Base-by-base conservation (phyloP, 768 basidiomycete genomes). In the Phlegmacium glaucopus region DNA sequence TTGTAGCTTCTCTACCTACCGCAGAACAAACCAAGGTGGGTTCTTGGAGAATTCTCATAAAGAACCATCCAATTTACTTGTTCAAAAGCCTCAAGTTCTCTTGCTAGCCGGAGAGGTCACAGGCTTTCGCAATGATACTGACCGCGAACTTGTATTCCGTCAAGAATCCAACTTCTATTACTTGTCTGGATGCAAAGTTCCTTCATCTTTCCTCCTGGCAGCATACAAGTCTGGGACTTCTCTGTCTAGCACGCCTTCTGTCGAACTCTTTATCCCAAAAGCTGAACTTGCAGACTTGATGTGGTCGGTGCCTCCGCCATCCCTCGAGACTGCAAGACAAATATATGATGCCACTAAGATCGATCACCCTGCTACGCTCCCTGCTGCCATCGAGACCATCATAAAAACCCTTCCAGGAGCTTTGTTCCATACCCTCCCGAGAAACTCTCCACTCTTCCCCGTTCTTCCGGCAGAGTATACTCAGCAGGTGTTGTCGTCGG, bases 141-240 rank as follows among this genome's bases (percentile, higher is more conserved):
- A 94, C 61, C 78, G 90, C 27, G 90, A 92, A 66, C 67, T 90
- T 36, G 61, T 72, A 4, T 90, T 91, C 54, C 66, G 65, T 37
- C 70, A 71, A 50, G 91, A 94, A 65, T 86, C 85, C 57, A 95
- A 95, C 67, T 95, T 95, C 62, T 85, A 79, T 68, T 95, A 92
- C 62, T 74, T 95, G 12, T 80, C 89, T 0, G 93, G 90, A 44
- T 92, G 88, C 66, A 70, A 74, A 39, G 75, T 91, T 4, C 88
- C 92, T 0, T 75, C 77, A 0, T 84, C 88, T 1, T 81, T 79
- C 52, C 64, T 93, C 10, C 66, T 93, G 15, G 67, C 87, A 8
- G 66, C 75, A 2, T 84, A 75, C 61, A 72, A 81, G 49, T 69
- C 74, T 35, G 75, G 73, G 16, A 75, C 76, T 10, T 69, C 72